phyloP scores from a whole-genome alignment of 805 yeast species.

The Lipomyces starkeyi region DNA sequence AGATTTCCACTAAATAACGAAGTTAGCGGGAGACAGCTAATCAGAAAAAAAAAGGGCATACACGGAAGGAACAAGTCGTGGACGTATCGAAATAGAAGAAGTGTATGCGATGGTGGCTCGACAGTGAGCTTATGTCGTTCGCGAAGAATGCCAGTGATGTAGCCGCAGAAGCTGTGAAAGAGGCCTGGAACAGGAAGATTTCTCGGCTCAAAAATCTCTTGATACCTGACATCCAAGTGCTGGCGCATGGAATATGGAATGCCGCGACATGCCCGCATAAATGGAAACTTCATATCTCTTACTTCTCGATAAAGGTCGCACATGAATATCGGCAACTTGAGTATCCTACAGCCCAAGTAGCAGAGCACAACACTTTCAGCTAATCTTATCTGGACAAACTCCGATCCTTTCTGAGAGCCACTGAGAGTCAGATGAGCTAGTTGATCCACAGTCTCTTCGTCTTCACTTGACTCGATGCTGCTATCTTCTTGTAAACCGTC shows the following conservation, averaged over 20 bases:
- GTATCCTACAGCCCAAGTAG: constrained; percentile 32
- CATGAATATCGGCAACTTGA: constrained; percentile 29
- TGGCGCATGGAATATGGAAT: constrained; percentile 21
- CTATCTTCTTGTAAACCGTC: not conserved
- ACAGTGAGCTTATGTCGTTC: constrained; percentile 5
- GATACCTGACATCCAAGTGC: constrained; percentile 25
- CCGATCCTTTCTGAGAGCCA: constrained; percentile 14
- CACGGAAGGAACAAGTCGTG: constrained; percentile 29
- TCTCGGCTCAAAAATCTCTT: constrained; percentile 24
- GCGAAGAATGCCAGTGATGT: constrained; percentile 11
- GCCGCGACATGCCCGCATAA: constrained; percentile 22
- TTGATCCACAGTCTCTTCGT: not conserved
- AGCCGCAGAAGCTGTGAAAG: constrained; percentile 12
- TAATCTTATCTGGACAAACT: constrained; percentile 17
- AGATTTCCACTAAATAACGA: constrained; percentile 22
- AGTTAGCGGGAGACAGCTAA: not conserved
- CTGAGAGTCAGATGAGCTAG: constrained; percentile 15
- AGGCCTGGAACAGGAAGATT: constrained; percentile 26
- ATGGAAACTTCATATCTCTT: constrained; percentile 24
- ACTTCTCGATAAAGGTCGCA: constrained; percentile 23
- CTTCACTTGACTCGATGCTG: not conserved
- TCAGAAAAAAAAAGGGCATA: not conserved
- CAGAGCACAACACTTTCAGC: constrained; percentile 28
- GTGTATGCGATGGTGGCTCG: constrained; percentile 7
- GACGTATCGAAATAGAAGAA: constrained; percentile 19